These are phyloP conservation scores for Malassezia cuniculi DNA, from an alignment of 1,284 basidiomycete genomes.

Conservation along the genomic window DNA sequence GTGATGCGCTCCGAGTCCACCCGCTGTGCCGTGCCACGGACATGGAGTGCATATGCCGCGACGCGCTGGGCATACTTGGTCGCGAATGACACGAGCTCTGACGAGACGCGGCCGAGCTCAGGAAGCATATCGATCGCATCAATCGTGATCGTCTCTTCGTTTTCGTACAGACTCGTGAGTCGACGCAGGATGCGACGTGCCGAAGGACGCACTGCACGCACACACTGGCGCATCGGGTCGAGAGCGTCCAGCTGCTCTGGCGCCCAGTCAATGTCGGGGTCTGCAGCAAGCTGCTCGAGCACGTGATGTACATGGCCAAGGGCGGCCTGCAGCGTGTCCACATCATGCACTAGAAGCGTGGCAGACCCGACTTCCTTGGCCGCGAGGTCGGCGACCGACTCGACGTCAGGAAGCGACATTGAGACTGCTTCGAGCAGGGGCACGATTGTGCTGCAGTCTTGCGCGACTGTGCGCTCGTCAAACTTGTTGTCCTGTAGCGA, in stretches of 20 bases:
- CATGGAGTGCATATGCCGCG: conserved; percentile 19
- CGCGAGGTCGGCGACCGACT: conserved; percentile 47
- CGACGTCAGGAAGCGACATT: conserved; percentile 50
- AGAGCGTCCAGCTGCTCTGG: conserved; percentile 24
- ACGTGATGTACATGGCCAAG: too few species aligned
- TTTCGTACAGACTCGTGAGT: conserved; percentile 26
- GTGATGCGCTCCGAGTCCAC: conserved; percentile 19
- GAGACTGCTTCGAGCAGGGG: conserved; percentile 34
- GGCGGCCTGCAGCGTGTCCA: conserved; percentile 40
- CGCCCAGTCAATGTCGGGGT: neutral
- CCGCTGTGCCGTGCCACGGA: conserved; percentile 18
- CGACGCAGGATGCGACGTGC: conserved; percentile 35
- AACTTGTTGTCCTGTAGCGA: conserved; percentile 4
- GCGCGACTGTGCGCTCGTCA: conserved; percentile 70
- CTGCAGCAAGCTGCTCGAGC: conserved; percentile 23
- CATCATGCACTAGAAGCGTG: conserved; percentile 33
- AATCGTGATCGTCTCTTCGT: conserved; percentile 32
- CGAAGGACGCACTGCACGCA: conserved; percentile 26
- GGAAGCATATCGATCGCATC: conserved; percentile 32
- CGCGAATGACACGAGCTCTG: conserved; percentile 30
- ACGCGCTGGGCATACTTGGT: conserved; percentile 19
- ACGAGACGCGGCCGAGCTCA: conserved; percentile 23
- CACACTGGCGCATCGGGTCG: too few species aligned
- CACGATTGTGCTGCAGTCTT: conserved; percentile 55
- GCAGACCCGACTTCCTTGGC: conserved; percentile 40